Conservation (phyloP, 2,329 filamentous ascomycete species). For the Hypoxylon sp. region DNA sequence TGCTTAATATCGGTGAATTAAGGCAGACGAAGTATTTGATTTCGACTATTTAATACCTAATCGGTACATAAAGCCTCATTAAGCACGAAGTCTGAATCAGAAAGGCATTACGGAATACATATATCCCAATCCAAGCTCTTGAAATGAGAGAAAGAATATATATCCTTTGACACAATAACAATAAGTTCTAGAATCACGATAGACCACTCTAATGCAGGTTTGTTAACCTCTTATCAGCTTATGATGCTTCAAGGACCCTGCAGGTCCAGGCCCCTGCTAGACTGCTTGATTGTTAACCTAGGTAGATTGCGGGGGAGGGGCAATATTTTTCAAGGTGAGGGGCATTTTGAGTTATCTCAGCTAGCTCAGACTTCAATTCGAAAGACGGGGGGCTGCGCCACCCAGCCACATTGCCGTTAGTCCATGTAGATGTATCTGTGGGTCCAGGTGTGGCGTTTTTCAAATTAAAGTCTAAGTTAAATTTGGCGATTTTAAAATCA, state of each 20-base stretch:
- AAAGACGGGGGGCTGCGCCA: too few relatives aligned
- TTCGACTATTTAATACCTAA: neutral
- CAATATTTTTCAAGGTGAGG: slow-evolving; percentile 41
- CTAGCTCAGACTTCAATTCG: too few relatives aligned
- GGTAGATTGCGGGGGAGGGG: slow-evolving; percentile 49
- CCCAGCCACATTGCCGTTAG: too few relatives aligned
- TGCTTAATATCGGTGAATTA: neutral
- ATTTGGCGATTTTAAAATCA: too few relatives aligned
- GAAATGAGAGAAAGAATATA: neutral
- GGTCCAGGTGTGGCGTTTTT: too few relatives aligned
- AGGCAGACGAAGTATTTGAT: neutral
- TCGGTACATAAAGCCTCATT: too few relatives aligned
- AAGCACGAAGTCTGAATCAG: too few relatives aligned
- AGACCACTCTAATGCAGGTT: neutral
- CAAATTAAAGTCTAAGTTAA: too few relatives aligned
- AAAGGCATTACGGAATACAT: too few relatives aligned
- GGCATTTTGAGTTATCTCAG: too few relatives aligned
- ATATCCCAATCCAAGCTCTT: neutral
- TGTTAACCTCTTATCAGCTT: slow-evolving; percentile 3
- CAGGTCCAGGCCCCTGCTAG: slow-evolving; percentile 10
- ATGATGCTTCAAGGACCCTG: slow-evolving; percentile 11
- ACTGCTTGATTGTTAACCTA: slow-evolving; percentile 2
- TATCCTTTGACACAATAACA: neutral
- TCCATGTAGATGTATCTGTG: too few relatives aligned
- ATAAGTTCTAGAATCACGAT: neutral